Conservation (phyloP, 768 basidiomycete genomes). For the Cyclocybe aegerita region DNA sequence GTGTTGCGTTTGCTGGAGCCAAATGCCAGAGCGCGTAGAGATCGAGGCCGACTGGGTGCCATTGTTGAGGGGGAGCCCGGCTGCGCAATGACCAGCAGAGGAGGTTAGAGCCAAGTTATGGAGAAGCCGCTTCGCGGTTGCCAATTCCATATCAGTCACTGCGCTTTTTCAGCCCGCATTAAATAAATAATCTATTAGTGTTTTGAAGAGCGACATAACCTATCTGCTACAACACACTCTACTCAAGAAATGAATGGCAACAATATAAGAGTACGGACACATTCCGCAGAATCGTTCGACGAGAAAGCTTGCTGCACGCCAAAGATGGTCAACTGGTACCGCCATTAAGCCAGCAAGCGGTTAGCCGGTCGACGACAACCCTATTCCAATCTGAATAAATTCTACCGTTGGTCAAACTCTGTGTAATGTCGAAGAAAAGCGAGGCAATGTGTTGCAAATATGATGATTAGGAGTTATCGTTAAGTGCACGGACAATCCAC, state of each 20-base stretch:
- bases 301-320: background rate
- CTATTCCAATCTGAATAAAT: no score
- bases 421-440: background rate
- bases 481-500: background rate
- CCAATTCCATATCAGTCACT: conserved; percentile 11
- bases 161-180: background rate
- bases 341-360: no score
- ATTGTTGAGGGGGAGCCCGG: conserved; percentile 24
- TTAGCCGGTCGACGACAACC: no score
- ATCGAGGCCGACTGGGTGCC: conserved; percentile 49
- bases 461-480: no score
- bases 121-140: conserved; percentile 5
- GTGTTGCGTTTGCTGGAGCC: conserved; percentile 39
- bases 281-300: no score
- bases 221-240: no score
- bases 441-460: background rate
- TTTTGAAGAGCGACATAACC: no score
- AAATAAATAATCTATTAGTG: no score
- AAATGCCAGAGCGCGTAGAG: conserved; percentile 55
- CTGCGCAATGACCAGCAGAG: conserved; percentile 6
- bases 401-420: background rate
- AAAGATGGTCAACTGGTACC: no score
- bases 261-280: no score
- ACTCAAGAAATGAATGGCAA: no score
- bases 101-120: conserved; percentile 3